Evolutionary conservation across 495 filamentous ascomycete genomes (phyloP), one percentile per base, ranked within the genome.

Genomic region (Aspergillus kassunensis): DNA sequence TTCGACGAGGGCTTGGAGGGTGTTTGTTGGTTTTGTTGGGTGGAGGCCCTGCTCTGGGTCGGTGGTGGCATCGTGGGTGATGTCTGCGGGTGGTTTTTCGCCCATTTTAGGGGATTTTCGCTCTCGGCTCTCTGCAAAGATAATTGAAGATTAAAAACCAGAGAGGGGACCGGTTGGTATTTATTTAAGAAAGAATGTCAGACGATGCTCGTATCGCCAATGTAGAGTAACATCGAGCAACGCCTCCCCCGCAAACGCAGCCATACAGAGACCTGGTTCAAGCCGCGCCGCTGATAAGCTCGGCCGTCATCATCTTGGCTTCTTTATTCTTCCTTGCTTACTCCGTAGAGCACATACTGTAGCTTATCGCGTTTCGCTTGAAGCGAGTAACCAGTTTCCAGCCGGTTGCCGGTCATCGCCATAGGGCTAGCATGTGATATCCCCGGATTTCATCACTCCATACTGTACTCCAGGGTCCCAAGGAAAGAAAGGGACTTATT

Each of bases 1-100:
- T 54, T 70, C 68, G 31, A 74, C 61, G 43, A 74, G 51, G 11
- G 51, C 54, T 31, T 57, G 58, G 27, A 61, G 35, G 8, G 59
- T 48, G 50, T 53, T 43, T 48, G 50, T 53, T 43, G 0, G 46
- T 0, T 27, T 62, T 62, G 18, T n/a, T n/a, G n/a, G n/a, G n/a
- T n/a, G n/a, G n/a, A n/a, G n/a, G n/a, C n/a, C n/a, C n/a, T n/a
- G n/a, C n/a, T n/a, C n/a, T n/a, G n/a, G n/a, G n/a, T n/a, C n/a
- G n/a, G n/a, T n/a, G n/a, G n/a, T n/a, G n/a, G n/a, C n/a, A n/a
- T n/a, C n/a, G n/a, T n/a, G n/a, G n/a, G n/a, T n/a, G n/a, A n/a
- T n/a, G n/a, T n/a, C n/a, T n/a, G 47, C 16, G 18, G 54, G 20
- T n/a, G 43, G 23, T 43, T 51, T 51, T 11, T 56, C 35, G 25